phyloP scores from a whole-genome alignment of 2,329 filamentous ascomycete species.

The Madurella mycetomatis region DNA sequence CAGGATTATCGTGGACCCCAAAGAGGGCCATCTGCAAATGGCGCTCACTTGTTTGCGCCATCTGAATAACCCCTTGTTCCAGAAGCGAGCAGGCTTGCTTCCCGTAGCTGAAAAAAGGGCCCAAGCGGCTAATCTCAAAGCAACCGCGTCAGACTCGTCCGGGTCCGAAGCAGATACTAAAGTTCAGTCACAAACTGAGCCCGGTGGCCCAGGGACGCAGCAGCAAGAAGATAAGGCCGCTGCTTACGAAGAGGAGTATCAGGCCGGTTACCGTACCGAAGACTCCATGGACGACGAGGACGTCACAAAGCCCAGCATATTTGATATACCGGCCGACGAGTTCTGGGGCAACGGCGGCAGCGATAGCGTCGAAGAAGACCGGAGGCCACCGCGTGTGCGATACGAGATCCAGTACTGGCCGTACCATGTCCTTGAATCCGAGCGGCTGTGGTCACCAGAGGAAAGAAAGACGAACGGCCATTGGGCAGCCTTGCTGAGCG shows the following conservation, averaged over 20 bases:
- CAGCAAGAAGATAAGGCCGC: not conserved
- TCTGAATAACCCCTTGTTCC: slow-evolving; percentile 22
- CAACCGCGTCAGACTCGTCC: not conserved
- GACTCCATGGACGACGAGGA: slow-evolving; percentile 18
- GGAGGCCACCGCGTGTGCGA: not conserved
- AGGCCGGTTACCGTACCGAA: slow-evolving; percentile 5
- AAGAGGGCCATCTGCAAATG: slow-evolving; percentile 19
- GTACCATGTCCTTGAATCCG: slow-evolving; percentile 18
- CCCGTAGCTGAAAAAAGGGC: not conserved
- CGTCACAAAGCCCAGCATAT: not conserved
- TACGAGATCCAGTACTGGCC: slow-evolving; percentile 23
- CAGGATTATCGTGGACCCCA: slow-evolving; percentile 13
- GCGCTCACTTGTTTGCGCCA: slow-evolving; percentile 21
- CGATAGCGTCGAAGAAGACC: not conserved
- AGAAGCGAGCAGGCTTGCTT: slow-evolving; percentile 12
- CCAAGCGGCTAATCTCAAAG: not conserved
- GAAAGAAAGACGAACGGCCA: slow-evolving; percentile 11
- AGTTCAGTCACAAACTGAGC: not conserved
- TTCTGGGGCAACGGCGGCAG: not conserved
- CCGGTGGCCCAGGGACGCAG: not conserved
- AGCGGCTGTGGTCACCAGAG: slow-evolving; percentile 14
- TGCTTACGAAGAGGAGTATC: not conserved
- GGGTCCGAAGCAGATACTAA: not conserved
- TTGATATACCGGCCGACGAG: too few species aligned
- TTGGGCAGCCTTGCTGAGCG: slow-evolving; percentile 17